phyloP scores from a whole-genome alignment of 805 yeast species.

The Kodamaea lidongshanica region DNA sequence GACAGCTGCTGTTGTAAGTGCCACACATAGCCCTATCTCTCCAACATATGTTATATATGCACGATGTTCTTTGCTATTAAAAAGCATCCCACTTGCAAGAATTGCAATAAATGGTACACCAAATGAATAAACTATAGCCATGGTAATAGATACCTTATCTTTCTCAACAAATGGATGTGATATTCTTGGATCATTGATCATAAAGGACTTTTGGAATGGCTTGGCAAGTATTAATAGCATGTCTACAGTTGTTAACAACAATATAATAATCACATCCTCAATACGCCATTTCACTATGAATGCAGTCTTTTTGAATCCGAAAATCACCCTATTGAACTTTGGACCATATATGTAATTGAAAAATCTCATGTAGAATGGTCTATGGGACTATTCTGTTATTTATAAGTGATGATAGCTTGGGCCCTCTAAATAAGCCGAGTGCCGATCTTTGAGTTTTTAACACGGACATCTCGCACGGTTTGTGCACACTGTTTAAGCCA shows the following conservation, averaged over 20 bases:
- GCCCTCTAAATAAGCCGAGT: no score
- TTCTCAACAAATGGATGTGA: conserved; percentile 74
- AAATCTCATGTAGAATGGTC: no score
- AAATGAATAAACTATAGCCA: conserved; percentile 48
- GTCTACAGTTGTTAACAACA: conserved; percentile 18
- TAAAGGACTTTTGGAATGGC: conserved; percentile 79
- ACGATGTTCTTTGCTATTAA: conserved; percentile 47
- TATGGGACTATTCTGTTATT: no score
- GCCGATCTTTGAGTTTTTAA: no score
- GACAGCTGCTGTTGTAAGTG: conserved; percentile 54
- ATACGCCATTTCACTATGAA: conserved; percentile 28
- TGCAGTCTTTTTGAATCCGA: conserved; percentile 3
- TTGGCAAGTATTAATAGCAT: conserved; percentile 18
- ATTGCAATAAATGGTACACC: conserved; percentile 45
- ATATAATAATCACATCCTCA: conserved; percentile 17
- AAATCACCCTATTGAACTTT: conserved; percentile 2
- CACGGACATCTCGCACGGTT: no score
- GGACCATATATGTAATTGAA: conserved; percentile 1
- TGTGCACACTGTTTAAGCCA: no score
- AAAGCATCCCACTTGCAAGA: conserved; percentile 26
- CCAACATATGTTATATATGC: conserved; percentile 58
- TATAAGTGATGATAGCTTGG: no score
- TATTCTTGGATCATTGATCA: conserved; percentile 65
- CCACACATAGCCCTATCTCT: conserved; percentile 56
- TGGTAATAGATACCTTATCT: conserved; percentile 61